phyloP scores from a whole-genome alignment of 2,329 filamentous ascomycete species.

The Apiospora aurea region DNA sequence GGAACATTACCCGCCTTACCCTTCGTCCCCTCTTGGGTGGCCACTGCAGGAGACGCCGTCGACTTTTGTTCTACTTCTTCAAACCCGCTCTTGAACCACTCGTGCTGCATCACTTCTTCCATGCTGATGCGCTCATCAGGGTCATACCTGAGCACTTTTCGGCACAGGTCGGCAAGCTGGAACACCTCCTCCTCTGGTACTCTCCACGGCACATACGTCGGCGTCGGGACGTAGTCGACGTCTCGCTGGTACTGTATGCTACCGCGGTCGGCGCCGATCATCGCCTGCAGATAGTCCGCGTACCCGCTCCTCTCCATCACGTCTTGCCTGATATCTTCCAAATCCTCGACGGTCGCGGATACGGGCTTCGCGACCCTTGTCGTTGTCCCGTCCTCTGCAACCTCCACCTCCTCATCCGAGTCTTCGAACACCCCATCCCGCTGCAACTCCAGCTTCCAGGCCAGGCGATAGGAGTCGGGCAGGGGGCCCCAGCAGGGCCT shows the following conservation, averaged over 20 bases:
- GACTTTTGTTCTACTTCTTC: background rate
- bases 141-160: constrained; percentile 20
- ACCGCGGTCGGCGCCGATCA: background rate
- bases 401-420: background rate
- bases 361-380: background rate
- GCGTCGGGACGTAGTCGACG: background rate
- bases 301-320: background rate
- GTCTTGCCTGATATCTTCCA: background rate
- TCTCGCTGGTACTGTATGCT: background rate
- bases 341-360: background rate
- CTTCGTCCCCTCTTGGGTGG: background rate
- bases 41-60: background rate
- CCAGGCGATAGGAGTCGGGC: background rate
- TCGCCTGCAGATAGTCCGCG: background rate
- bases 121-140: constrained; percentile 17
- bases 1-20: background rate
- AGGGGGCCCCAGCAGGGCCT: constrained; percentile 19
- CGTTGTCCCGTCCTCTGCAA: background rate
- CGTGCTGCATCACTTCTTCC: background rate
- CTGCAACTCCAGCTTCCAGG: background rate
- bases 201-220: constrained; percentile 8
- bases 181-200: constrained; percentile 11
- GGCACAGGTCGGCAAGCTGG: constrained; percentile 19
- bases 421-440: background rate
- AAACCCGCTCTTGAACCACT: constrained; percentile 19